Conservation (phyloP, 345 rosid species). For the Pugionium dolabratum region DNA sequence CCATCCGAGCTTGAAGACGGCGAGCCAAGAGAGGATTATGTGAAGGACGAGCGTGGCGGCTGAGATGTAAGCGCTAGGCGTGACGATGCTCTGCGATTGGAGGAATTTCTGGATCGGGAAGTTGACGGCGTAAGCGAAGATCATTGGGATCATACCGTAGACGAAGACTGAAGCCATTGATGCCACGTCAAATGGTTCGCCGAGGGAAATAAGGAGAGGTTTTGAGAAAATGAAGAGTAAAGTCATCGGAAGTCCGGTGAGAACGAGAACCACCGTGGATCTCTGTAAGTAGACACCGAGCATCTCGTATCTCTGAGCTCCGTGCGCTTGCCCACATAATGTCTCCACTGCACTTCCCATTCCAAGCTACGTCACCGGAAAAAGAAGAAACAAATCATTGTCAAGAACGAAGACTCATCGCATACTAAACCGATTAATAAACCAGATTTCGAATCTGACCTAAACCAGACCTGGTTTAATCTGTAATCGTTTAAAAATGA, state of each 20-base stretch:
- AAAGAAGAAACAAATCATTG: no score
- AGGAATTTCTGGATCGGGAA: conserved; percentile 69
- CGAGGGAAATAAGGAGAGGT: conserved; percentile 50
- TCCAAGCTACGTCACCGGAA: conserved; percentile 34
- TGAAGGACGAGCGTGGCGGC: conserved; percentile 48
- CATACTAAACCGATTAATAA: no score
- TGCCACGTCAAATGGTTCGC: conserved; percentile 63
- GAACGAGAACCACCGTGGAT: conserved; percentile 54
- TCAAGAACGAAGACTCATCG: no score
- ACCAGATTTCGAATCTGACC: no score
- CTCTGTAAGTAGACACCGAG: conserved; percentile 74
- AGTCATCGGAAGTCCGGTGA: conserved; percentile 52
- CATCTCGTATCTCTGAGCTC: conserved; percentile 64
- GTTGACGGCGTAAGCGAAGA: conserved; percentile 65
- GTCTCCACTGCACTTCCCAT: conserved; percentile 93
- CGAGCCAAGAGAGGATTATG: conserved; percentile 55
- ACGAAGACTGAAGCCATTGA: conserved; percentile 57
- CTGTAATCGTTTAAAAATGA: no score
- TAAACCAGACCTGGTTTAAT: no score
- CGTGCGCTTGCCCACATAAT: conserved; percentile 78
- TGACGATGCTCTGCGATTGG: conserved; percentile 64
- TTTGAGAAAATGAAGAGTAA: conserved; percentile 59
- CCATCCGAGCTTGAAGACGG: conserved; percentile 43
- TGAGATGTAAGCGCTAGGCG: conserved; percentile 69
- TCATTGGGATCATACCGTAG: conserved; percentile 64